Conservation (phyloP, 2,329 filamentous ascomycete genomes). For the Alternaria brassicae region DNA sequence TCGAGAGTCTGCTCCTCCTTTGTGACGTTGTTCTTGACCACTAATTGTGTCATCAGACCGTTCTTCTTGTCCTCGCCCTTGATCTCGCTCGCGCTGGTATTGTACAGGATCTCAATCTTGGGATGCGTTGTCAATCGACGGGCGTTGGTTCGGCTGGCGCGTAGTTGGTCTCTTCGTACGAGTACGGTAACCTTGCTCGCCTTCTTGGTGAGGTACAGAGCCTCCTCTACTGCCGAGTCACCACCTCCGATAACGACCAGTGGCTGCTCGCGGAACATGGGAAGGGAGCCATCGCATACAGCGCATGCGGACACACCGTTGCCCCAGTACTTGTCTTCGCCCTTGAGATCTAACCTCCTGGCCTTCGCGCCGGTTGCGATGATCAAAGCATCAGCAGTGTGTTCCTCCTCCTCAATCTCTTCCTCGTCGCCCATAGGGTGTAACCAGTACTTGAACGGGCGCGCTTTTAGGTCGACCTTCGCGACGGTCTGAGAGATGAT, state of each 20-base stretch:
- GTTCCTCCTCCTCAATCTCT: constrained; percentile 68
- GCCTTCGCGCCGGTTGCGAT: constrained; percentile 96
- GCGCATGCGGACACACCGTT: constrained; percentile 95
- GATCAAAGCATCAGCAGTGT: constrained; percentile 92
- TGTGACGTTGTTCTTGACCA: constrained; percentile 78
- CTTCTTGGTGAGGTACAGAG: constrained; percentile 97
- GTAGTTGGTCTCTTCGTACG: constrained; percentile 83
- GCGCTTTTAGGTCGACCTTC: constrained; percentile 79
- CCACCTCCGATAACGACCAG: constrained; percentile 95
- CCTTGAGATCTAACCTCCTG: constrained; percentile 78
- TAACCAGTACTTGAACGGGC: constrained; percentile 88
- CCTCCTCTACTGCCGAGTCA: constrained; percentile 96
- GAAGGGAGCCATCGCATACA: constrained; percentile 95
- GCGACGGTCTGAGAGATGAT: constrained; percentile 93
- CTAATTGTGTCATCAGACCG: constrained; percentile 86
- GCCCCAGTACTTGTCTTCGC: constrained; percentile 97
- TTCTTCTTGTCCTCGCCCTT: constrained; percentile 76
- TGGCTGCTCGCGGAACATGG: constrained; percentile 96
- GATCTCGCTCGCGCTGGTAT: constrained; percentile 81
- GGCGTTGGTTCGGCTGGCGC: constrained; percentile 92
- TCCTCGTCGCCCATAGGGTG: constrained; percentile 80
- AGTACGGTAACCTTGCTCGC: constrained; percentile 93
- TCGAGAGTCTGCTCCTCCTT: constrained; percentile 83
- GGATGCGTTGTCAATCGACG: constrained; percentile 80
- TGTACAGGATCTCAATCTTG: constrained; percentile 90